Percentiles rank a stretch among this genome's conserved stretches.
phyloP scores from a whole-genome alignment of 208 protist species.

The Leishmania major region DNA sequence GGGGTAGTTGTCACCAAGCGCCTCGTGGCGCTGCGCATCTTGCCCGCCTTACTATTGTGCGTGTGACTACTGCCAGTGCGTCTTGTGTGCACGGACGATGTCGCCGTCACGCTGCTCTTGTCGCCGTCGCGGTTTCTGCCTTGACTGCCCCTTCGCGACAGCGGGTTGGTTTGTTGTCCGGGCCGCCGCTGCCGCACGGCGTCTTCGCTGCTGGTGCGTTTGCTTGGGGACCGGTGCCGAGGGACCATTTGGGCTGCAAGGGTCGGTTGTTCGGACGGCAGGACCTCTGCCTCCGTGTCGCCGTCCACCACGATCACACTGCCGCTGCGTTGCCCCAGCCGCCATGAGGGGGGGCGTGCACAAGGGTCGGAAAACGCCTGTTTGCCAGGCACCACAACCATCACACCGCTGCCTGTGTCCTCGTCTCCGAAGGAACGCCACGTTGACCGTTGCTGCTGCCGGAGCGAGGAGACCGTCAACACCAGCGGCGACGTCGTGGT shows the following conservation, averaged over 20 bases:
- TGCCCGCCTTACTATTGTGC: not conserved
- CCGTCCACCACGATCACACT: not conserved
- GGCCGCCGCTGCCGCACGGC: too few relatives aligned
- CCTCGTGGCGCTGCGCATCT: not conserved
- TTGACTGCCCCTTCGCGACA: not conserved
- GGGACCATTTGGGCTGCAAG: not conserved
- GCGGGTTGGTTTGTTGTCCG: not conserved
- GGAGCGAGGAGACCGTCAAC: slow-evolving; percentile 15
- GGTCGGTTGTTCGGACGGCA: not conserved
- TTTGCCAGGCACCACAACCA: not conserved
- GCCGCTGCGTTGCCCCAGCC: not conserved
- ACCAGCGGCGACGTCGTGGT: slow-evolving; percentile 27
- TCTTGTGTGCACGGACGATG: not conserved
- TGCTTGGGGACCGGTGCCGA: not conserved
- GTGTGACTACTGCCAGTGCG: slow-evolving; percentile 11
- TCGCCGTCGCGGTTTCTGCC: not conserved
- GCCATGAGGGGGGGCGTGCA: not conserved
- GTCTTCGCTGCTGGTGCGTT: not conserved
- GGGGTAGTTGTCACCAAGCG: not conserved
- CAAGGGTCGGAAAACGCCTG: not conserved
- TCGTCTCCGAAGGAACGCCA: not conserved
- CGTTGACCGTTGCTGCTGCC: not conserved
- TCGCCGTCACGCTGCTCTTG: not conserved
- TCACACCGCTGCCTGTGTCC: not conserved
- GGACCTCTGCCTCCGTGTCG: not conserved